Evolutionary conservation across 208 protist species (phyloP), one percentile per base, ranked within the genome.

Genomic region (Porcisia hertigi): DNA sequence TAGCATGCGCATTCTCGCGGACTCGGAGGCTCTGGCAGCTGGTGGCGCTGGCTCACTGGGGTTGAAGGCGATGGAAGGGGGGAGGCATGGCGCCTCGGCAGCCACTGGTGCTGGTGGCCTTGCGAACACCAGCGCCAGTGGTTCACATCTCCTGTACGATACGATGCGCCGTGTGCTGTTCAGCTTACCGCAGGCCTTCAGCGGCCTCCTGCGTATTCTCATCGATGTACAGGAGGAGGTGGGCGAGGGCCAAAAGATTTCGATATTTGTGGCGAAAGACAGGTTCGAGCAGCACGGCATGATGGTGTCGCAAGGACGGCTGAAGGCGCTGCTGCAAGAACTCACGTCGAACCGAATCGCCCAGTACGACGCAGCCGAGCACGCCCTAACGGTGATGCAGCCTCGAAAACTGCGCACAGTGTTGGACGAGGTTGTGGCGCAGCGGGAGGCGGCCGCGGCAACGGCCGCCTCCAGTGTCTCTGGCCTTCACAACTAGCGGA

Each of bases 291-390:
- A 88, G 65, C 74, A 76, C 36, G 91, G 89, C 0, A 41, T 90
- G 49, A 88, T 97, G 83, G 74, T 97, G 45, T 93, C 89, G 5
- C 83, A 89, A 41, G 89, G 86, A 0, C 87, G 90, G 23, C 70
- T 93, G 73, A 90, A 86, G 77, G 81, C 88, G 18, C 79, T 97
- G 55, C 86, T 90, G 77, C 67, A 84, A 34, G 91, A 97, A 81
- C 86, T 97, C 25, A 95, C 91, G 9, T 95, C 91, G 49, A 97
- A 97, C 66, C 87, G 91, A 20, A 81, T 97, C 2, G 93, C 91
- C 14, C 75, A 90, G 58, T 94, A 94, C 73, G 83, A 94, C 80
- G 45, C 84, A 14, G 90, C 89, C 1, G 86, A 93, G 83, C 85
- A 97, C 79, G 85, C 90, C 49, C 73, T 97, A 76, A 74, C 86